Percentiles rank a stretch among this genome's conserved stretches.
These are phyloP conservation scores for Candida silvatica DNA, from an alignment of 805 yeast species.

Conservation along the genomic window DNA sequence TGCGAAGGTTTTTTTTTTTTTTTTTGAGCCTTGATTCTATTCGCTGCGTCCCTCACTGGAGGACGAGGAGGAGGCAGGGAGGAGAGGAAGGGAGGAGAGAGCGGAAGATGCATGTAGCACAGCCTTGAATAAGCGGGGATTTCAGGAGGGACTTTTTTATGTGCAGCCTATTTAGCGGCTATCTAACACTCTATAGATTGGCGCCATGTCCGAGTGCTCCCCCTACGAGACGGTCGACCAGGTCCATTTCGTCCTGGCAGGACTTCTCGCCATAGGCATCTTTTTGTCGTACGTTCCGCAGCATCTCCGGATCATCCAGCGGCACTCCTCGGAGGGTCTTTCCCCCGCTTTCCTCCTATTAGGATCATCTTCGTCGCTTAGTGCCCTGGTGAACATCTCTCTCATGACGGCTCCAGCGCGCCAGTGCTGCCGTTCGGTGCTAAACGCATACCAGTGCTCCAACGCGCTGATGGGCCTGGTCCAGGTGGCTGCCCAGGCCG, in stretches of 20 bases:
- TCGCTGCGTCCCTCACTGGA: no score
- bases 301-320: conserved; percentile 45
- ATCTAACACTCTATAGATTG: no score
- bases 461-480: conserved; percentile 57
- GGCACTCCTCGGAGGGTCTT: conserved; percentile 68
- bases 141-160: no score
- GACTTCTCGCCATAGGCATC: conserved; percentile 56
- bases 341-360: conserved; percentile 64
- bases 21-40: no score
- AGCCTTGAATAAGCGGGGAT: no score
- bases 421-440: conserved; percentile 42
- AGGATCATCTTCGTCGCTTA: conserved; percentile 61
- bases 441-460: conserved; percentile 49
- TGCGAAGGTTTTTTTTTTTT: no score
- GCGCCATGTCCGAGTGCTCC: conserved; percentile 22
- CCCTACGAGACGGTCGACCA: conserved; percentile 41
- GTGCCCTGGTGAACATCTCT: conserved; percentile 58
- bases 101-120: no score
- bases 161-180: no score
- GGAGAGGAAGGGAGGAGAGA: no score
- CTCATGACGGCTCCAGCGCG: conserved; percentile 54
- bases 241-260: conserved; percentile 39
- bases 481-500: conserved; percentile 58
- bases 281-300: conserved; percentile 71
- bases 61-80: no score